phyloP scores from a whole-genome alignment of 2,329 filamentous ascomycete genomes.

The Aspergillus pseudotamarii region DNA sequence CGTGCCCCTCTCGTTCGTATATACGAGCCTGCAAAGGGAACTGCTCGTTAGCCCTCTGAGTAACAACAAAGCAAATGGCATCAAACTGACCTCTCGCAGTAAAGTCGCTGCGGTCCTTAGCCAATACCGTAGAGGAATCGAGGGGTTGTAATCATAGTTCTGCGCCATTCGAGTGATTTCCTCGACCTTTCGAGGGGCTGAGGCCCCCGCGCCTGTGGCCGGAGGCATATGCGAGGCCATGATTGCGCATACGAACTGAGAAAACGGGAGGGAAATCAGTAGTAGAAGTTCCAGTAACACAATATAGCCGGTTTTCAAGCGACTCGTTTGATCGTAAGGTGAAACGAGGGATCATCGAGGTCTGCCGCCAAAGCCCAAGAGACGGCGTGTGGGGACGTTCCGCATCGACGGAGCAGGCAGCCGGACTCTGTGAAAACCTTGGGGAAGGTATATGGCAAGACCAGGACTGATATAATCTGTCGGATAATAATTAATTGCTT shows the following conservation, averaged over 20 bases:
- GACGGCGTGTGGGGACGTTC: conserved; percentile 16
- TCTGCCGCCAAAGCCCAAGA: conserved; percentile 19
- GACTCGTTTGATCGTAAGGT: neutral
- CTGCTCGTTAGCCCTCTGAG: neutral
- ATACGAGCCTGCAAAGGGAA: conserved; percentile 67
- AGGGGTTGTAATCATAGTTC: conserved; percentile 78
- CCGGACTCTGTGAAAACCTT: neutral
- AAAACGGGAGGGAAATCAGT: neutral
- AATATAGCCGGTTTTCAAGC: neutral
- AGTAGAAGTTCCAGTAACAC: neutral
- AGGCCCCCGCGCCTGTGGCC: conserved; percentile 37
- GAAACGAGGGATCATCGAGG: conserved; percentile 16
- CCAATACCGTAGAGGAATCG: conserved; percentile 79
- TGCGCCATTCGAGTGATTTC: conserved; percentile 76
- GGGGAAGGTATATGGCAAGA: neutral
- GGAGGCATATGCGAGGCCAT: conserved; percentile 30
- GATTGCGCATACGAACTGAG: conserved; percentile 4
- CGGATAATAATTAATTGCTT: neutral
- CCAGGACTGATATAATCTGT: neutral
- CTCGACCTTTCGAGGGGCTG: conserved; percentile 68
- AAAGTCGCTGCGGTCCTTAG: conserved; percentile 77
- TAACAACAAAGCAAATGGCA: neutral
- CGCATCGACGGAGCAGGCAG: conserved; percentile 21
- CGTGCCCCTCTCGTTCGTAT: conserved; percentile 83
- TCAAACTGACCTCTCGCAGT: conserved; percentile 71